phyloP scores from a whole-genome alignment of 768 basidiomycete genomes.

The Lentinula guzmanii region DNA sequence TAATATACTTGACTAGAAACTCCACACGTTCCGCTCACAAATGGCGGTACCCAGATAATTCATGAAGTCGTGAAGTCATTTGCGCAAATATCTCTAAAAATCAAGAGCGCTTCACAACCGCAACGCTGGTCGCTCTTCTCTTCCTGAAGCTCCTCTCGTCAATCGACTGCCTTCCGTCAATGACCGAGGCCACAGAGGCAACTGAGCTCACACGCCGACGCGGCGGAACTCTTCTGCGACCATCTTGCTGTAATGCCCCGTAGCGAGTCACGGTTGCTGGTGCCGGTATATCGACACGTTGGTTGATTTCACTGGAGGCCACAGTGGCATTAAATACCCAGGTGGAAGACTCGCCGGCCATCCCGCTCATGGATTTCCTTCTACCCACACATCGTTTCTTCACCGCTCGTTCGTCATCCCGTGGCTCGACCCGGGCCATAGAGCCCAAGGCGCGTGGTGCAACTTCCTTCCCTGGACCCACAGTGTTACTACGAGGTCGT shows the following conservation, averaged over 20 bases:
- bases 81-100: neutral
- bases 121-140: neutral
- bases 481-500: slow-evolving; percentile 30
- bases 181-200: neutral
- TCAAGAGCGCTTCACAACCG: neutral
- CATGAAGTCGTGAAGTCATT: neutral
- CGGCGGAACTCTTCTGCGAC: neutral
- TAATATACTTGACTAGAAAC: no score
- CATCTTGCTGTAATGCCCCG: neutral
- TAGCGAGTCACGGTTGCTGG: neutral
- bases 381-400: slow-evolving; percentile 55
- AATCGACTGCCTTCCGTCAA: neutral
- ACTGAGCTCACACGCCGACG: slow-evolving; percentile 2
- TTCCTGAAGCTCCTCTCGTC: neutral
- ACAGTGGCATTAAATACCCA: slow-evolving; percentile 52
- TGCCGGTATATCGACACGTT: neutral
- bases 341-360: slow-evolving; percentile 19
- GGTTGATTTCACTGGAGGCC: slow-evolving; percentile 31
- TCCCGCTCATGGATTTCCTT: slow-evolving; percentile 33
- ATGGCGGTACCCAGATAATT: neutral
- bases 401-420: slow-evolving; percentile 29
- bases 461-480: slow-evolving; percentile 10
- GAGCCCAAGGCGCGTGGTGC: neutral
- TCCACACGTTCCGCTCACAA: no score
- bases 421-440: neutral